A percentile compares a stretch with the other conserved stretches of the same genome.
Evolutionary conservation across 1,284 basidiomycete species (phyloP).

Genomic region (Schizophyllum amplum): DNA sequence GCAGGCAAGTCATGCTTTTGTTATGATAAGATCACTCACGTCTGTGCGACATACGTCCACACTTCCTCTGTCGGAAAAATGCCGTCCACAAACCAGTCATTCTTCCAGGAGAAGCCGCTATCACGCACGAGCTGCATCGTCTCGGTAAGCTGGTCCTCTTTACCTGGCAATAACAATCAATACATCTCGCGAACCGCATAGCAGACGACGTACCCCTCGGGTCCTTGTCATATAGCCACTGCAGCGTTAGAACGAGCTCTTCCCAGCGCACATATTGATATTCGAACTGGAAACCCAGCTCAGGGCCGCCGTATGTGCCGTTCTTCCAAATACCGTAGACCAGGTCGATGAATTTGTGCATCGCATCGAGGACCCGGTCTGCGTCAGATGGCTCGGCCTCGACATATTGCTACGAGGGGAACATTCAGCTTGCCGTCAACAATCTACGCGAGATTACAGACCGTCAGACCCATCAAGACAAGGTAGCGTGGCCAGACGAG

Average conservation of each 20-base stretch:
- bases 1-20: too few species aligned
- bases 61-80: slow-evolving; percentile 24
- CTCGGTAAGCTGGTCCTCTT: slow-evolving; percentile 26
- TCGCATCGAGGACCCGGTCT: slow-evolving; percentile 25
- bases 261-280: slow-evolving; percentile 34
- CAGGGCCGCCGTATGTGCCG: slow-evolving; percentile 23
- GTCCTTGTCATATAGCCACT: slow-evolving; percentile 32
- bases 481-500: slow-evolving; percentile 33
- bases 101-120: slow-evolving; percentile 31
- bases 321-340: slow-evolving; percentile 26
- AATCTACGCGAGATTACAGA: background rate
- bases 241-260: slow-evolving; percentile 27
- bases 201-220: slow-evolving; percentile 12
- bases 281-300: slow-evolving; percentile 29
- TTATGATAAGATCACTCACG: background rate
- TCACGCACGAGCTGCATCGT: slow-evolving; percentile 30
- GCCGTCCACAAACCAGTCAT: slow-evolving; percentile 27
- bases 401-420: slow-evolving; percentile 27
- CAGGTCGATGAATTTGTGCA: slow-evolving; percentile 27
- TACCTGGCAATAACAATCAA: slow-evolving; percentile 14
- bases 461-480: slow-evolving; percentile 23
- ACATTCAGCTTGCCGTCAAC: background rate
- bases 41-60: background rate
- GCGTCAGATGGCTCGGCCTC: slow-evolving; percentile 29
- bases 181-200: background rate